Percentiles rank a stretch among this genome's conserved stretches.
Conservation (phyloP, 1,284 basidiomycete genomes). For the Waitea zeae region DNA sequence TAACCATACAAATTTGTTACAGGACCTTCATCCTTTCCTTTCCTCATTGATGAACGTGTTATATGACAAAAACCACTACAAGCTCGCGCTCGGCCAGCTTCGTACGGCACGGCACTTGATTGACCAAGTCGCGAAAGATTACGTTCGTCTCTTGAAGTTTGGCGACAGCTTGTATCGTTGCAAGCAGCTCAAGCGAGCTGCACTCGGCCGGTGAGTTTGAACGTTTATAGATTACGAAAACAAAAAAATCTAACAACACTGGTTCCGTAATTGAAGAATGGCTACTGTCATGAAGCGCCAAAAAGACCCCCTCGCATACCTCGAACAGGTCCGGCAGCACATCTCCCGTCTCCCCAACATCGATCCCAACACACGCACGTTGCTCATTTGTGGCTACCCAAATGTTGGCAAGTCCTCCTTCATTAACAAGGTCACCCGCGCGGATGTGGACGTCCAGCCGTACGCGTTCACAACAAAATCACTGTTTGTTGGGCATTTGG, state of each 20-base stretch:
- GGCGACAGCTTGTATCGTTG: slow-evolving; percentile 92
- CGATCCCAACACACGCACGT: slow-evolving; percentile 91
- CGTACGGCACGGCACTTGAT: slow-evolving; percentile 88
- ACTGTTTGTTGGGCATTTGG: slow-evolving; percentile 90
- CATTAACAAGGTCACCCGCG: slow-evolving; percentile 95
- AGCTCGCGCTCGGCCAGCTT: slow-evolving; percentile 88
- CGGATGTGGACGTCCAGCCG: slow-evolving; percentile 94
- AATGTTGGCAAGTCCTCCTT: slow-evolving; percentile 97
- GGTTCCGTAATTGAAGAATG: slow-evolving; percentile 66
- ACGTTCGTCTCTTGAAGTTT: slow-evolving; percentile 88
- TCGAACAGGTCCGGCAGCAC: slow-evolving; percentile 95
- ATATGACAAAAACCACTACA: slow-evolving; percentile 98
- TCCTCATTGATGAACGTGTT: slow-evolving; percentile 89
- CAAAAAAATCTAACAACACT: slow-evolving; percentile 2
- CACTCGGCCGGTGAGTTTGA: slow-evolving; percentile 67
- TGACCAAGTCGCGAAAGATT: slow-evolving; percentile 91
- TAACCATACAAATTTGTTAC: slow-evolving; percentile 2
- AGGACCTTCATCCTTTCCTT: slow-evolving; percentile 93
- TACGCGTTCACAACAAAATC: slow-evolving; percentile 98
- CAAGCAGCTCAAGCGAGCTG: slow-evolving; percentile 91
- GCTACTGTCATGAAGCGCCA: slow-evolving; percentile 94
- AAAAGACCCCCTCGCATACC: slow-evolving; percentile 91
- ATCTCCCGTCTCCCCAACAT: slow-evolving; percentile 92
- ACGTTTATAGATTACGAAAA: not conserved
- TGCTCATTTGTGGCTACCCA: slow-evolving; percentile 92